A percentile compares a stretch with the other conserved stretches of the same genome.
Conservation (phyloP, 768 basidiomycete species). For the Boletus speciosus region DNA sequence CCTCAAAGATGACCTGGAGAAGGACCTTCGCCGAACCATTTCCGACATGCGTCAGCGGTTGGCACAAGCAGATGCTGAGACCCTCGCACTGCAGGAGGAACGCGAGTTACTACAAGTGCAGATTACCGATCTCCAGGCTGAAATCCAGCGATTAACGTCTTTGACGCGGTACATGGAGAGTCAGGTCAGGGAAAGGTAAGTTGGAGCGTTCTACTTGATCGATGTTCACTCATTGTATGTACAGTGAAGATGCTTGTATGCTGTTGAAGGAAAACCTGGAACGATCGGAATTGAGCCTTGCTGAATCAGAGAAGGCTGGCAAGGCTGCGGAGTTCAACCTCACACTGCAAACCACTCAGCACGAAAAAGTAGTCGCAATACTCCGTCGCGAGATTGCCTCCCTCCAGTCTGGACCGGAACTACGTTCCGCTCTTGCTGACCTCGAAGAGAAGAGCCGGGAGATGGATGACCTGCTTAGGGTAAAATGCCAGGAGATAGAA, state of each 20-base stretch:
- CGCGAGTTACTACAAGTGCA: constrained; percentile 50
- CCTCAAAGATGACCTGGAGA: constrained; percentile 33
- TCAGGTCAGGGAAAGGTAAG: constrained; percentile 61
- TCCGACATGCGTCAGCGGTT: constrained; percentile 38
- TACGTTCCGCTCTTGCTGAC: constrained; percentile 53
- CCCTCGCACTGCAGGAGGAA: constrained; percentile 46
- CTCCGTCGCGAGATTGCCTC: constrained; percentile 55
- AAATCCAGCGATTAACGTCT: constrained; percentile 61
- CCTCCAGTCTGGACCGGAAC: constrained; percentile 51
- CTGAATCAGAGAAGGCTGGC: constrained; percentile 52
- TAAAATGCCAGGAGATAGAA: constrained; percentile 75
- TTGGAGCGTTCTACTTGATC: not conserved
- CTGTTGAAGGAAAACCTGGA: constrained; percentile 40
- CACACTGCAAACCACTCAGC: constrained; percentile 60
- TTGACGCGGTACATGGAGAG: constrained; percentile 59
- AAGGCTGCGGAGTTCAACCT: constrained; percentile 66
- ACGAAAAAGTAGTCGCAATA: constrained; percentile 58
- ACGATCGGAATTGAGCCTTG: constrained; percentile 41
- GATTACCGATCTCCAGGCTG: constrained; percentile 58
- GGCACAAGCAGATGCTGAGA: constrained; percentile 35
- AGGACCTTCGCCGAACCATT: constrained; percentile 37
- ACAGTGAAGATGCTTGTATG: constrained; percentile 47
- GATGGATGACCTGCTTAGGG: constrained; percentile 68
- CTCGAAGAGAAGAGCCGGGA: constrained; percentile 69
- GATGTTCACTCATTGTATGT: constrained; percentile 5